phyloP scores from a whole-genome alignment of 2,329 filamentous ascomycete genomes.

The Pleoardoris graminearum region DNA sequence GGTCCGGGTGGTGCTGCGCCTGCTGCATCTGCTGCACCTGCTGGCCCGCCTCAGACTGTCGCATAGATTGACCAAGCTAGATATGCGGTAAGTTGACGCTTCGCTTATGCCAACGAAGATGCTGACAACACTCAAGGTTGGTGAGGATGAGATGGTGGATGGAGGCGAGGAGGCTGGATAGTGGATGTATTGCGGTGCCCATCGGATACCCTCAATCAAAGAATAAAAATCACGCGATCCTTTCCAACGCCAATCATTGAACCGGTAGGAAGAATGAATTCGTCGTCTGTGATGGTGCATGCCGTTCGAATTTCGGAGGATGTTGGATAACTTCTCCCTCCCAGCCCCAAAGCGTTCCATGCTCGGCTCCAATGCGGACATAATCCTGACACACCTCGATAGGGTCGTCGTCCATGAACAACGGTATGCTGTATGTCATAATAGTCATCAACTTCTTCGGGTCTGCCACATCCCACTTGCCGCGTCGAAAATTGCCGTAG shows the following conservation, averaged over 20 bases:
- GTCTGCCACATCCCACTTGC: constrained; percentile 32
- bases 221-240: background rate
- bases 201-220: background rate
- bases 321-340: constrained; percentile 21
- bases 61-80: too few relatives aligned
- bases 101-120: too few relatives aligned
- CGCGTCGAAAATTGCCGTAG: constrained; percentile 20
- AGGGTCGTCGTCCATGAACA: constrained; percentile 47
- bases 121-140: too few relatives aligned
- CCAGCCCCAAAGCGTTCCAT: constrained; percentile 41
- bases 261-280: background rate
- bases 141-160: too few relatives aligned
- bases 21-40: background rate
- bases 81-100: too few relatives aligned
- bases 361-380: constrained; percentile 48
- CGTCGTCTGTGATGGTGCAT: background rate
- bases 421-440: constrained; percentile 47
- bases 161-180: too few relatives aligned
- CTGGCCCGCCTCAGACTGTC: too few relatives aligned
- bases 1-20: background rate
- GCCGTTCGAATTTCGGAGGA: constrained; percentile 4
- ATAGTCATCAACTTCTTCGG: constrained; percentile 43
- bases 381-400: constrained; percentile 47
- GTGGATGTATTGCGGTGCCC: too few relatives aligned
- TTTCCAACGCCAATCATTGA: background rate